A percentile compares a stretch with the other conserved stretches of the same genome.
Conservation (phyloP, 768 basidiomycete genomes). For the Boletus reticulatus region DNA sequence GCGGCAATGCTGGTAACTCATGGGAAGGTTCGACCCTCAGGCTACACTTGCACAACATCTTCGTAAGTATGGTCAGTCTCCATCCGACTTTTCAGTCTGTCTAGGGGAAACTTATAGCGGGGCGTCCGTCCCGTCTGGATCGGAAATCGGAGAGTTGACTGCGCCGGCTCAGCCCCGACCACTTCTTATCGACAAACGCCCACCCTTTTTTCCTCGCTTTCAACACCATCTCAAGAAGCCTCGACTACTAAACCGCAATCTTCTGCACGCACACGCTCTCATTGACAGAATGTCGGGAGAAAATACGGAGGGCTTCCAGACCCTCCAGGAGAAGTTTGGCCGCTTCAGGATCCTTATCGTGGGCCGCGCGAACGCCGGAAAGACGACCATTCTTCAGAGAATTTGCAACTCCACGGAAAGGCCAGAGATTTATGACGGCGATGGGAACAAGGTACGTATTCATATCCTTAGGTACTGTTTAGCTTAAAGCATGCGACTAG, state of each 20-base stretch:
- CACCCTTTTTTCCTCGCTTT: not conserved
- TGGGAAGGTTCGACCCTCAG: too few relatives aligned
- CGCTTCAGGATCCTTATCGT: slow-evolving; percentile 1
- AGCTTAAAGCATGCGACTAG: not conserved
- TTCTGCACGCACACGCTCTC: not conserved
- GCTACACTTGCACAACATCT: too few relatives aligned
- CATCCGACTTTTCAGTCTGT: too few relatives aligned
- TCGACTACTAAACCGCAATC: not conserved
- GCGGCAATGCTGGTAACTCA: too few relatives aligned
- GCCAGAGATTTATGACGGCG: slow-evolving; percentile 1
- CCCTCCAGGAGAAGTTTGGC: not conserved
- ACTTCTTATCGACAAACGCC: too few relatives aligned
- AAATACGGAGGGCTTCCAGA: not conserved
- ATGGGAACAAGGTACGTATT: slow-evolving; percentile 2
- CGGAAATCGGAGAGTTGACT: too few relatives aligned
- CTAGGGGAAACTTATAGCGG: too few relatives aligned
- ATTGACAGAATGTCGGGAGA: not conserved
- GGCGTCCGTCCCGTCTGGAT: too few relatives aligned
- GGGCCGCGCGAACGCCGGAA: slow-evolving; percentile 2
- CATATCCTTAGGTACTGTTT: too few relatives aligned
- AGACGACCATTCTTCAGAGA: not conserved
- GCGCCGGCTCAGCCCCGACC: too few relatives aligned
- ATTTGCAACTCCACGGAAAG: slow-evolving; percentile 4
- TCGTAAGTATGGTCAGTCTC: too few relatives aligned
- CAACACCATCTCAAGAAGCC: not conserved